These are phyloP conservation scores for Macadamia tetraphylla DNA, from an alignment of 164 flowering plant species.

Conservation along the genomic window DNA sequence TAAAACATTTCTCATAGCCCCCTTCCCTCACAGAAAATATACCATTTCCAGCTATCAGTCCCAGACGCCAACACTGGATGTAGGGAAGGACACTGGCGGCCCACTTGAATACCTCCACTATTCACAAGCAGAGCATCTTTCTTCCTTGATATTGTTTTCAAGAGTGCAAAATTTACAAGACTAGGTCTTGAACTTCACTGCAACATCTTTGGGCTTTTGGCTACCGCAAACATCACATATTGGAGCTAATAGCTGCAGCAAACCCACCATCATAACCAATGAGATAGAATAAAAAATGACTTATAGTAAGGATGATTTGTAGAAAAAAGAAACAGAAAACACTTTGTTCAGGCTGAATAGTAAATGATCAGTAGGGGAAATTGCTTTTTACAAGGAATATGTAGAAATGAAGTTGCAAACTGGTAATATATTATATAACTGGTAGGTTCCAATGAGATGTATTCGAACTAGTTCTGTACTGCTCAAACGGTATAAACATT, in stretches of 20 bases:
- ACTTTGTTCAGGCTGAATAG: neutral
- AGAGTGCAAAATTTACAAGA: constrained; percentile 83
- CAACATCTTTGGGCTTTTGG: constrained; percentile 48
- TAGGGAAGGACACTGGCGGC: constrained; percentile 40
- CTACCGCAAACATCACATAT: constrained; percentile 55
- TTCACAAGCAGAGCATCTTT: constrained; percentile 75
- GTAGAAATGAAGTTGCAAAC: too few relatives aligned
- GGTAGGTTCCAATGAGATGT: too few relatives aligned
- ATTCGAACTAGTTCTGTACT: neutral
- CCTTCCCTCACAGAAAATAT: neutral
- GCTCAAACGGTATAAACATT: neutral
- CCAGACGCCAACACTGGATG: constrained; percentile 67
- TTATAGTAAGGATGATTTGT: neutral
- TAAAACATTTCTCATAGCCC: too few relatives aligned
- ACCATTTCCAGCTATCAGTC: neutral
- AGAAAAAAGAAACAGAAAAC: neutral
- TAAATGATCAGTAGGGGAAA: too few relatives aligned
- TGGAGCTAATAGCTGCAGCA: constrained; percentile 65
- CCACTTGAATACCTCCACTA: constrained; percentile 95
- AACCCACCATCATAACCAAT: constrained; percentile 9
- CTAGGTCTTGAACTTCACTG: constrained; percentile 51
- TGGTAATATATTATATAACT: neutral
- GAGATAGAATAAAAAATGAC: neutral
- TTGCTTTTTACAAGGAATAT: too few relatives aligned
- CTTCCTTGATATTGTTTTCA: constrained; percentile 59